Conservation (phyloP, 2,329 filamentous ascomycete species). For the Nemania diffusa region DNA sequence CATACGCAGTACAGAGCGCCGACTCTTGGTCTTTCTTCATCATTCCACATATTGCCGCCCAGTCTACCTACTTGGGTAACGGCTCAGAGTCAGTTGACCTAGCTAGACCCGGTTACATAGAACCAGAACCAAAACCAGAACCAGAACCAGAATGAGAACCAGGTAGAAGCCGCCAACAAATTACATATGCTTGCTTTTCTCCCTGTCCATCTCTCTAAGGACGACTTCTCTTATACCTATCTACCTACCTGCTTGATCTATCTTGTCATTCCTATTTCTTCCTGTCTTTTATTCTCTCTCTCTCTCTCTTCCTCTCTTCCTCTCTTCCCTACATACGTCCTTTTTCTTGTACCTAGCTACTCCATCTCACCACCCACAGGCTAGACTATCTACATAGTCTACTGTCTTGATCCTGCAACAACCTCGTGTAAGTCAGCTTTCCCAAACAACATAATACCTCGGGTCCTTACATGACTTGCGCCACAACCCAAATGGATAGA, state of each 20-base stretch:
- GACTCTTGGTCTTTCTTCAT: constrained; percentile 14
- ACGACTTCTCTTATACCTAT: too few relatives aligned
- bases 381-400: not conserved
- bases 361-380: not conserved
- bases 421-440: constrained; percentile 17
- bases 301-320: not conserved
- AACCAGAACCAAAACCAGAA: constrained; percentile 19
- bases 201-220: not conserved
- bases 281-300: not conserved
- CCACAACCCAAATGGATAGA: constrained; percentile 8
- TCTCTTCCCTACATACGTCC: not conserved
- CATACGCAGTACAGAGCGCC: not conserved
- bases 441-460: constrained; percentile 4
- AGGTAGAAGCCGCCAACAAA: constrained; percentile 12
- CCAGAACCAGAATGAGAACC: constrained; percentile 18
- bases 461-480: constrained; percentile 15
- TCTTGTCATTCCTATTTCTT: constrained; percentile 5
- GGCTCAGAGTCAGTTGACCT: constrained; percentile 37
- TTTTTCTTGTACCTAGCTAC: too few relatives aligned
- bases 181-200: not conserved
- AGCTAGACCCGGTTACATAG: constrained; percentile 14
- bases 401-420: constrained; percentile 19
- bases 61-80: constrained; percentile 13
- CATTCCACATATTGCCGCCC: constrained; percentile 28
- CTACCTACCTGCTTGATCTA: not conserved